Evolutionary conservation across 106 monocot species (phyloP).

Genomic region (Dendrobium nobile): DNA sequence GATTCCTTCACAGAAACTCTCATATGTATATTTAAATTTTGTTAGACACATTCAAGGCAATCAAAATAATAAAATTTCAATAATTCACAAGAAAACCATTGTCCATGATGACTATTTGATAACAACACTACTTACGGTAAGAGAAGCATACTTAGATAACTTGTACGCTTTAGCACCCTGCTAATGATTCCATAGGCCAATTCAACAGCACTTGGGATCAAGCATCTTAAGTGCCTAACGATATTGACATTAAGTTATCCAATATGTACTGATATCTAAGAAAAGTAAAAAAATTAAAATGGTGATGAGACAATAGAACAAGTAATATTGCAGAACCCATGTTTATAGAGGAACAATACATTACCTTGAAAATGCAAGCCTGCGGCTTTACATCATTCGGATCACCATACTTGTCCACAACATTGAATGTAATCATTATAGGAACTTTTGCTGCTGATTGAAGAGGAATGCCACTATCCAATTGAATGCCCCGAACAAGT

Average conservation of each 20-base stretch:
- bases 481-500: constrained; percentile 76
- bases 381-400: constrained; percentile 76
- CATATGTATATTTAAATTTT: neutral
- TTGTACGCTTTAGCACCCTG: neutral
- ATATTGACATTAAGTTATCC: neutral
- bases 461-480: constrained; percentile 97
- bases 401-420: constrained; percentile 80
- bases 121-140: neutral
- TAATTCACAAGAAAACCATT: neutral
- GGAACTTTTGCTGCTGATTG: constrained; percentile 99
- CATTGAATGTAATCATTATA: constrained; percentile 97
- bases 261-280: neutral
- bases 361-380: constrained; percentile 98
- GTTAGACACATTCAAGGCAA: neutral
- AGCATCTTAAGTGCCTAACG: neutral
- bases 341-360: neutral
- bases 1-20: neutral
- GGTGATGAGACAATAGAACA: neutral
- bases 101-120: neutral
- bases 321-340: neutral
- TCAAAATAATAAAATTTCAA: neutral
- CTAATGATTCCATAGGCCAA: neutral
- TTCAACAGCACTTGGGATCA: neutral
- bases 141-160: neutral
- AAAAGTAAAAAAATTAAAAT: neutral